Evolutionary conservation across 2,329 filamentous ascomycete species (phyloP).

Genomic region (Beauveria varroae): DNA sequence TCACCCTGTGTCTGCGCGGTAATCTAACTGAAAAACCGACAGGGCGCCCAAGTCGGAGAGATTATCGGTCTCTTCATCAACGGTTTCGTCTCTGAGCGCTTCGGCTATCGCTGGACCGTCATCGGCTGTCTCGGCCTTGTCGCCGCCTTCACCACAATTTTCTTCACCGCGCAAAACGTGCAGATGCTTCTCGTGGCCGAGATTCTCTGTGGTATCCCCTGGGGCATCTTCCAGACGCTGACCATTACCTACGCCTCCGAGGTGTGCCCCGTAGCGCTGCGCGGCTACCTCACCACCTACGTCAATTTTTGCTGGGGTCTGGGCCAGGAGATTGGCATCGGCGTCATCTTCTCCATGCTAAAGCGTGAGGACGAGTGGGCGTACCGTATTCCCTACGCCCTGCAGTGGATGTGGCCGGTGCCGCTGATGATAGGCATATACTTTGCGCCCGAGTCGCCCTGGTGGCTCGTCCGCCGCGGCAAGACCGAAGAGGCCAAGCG

Average conservation of each 20-base stretch:
- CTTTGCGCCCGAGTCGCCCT: slow-evolving; percentile 63
- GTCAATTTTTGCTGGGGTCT: slow-evolving; percentile 73
- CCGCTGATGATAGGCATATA: slow-evolving; percentile 58
- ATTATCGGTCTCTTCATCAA: slow-evolving; percentile 61
- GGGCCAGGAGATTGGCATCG: slow-evolving; percentile 66
- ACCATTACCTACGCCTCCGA: slow-evolving; percentile 63
- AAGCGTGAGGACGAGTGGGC: slow-evolving; percentile 59
- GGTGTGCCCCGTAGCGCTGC: slow-evolving; percentile 64
- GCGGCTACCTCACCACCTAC: slow-evolving; percentile 66
- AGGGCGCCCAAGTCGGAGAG: slow-evolving; percentile 52
- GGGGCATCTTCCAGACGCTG: slow-evolving; percentile 52
- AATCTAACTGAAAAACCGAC: slow-evolving; percentile 16
- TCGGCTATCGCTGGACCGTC: slow-evolving; percentile 60
- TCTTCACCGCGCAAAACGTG: slow-evolving; percentile 57
- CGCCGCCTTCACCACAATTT: slow-evolving; percentile 52
- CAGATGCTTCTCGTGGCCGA: slow-evolving; percentile 52
- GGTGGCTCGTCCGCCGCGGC: slow-evolving; percentile 68
- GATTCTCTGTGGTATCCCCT: slow-evolving; percentile 56
- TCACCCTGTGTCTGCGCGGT: background rate
- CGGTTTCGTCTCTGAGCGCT: slow-evolving; percentile 58
- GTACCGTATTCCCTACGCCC: slow-evolving; percentile 61
- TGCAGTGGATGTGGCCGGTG: slow-evolving; percentile 74
- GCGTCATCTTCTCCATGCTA: slow-evolving; percentile 64
- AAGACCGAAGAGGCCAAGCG: slow-evolving; percentile 58
- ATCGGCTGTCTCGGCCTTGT: slow-evolving; percentile 48